Evolutionary conservation across 176 grass and related monocot genomes (phyloP).

Genomic region (Rhipidocladum racemiflorum): DNA sequence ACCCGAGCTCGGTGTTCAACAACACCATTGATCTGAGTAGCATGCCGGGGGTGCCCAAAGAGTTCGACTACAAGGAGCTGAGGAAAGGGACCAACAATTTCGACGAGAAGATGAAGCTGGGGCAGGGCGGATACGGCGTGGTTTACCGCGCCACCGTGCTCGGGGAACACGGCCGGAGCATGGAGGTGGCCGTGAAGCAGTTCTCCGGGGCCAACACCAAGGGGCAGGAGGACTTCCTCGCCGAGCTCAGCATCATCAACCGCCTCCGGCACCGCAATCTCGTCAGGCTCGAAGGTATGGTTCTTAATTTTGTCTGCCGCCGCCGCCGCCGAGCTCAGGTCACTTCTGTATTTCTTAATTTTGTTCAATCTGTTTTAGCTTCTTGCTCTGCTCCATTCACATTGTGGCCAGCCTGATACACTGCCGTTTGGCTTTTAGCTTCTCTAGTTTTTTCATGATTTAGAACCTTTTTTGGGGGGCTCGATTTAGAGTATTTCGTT

Average conservation of each 20-base stretch:
- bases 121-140: constrained; percentile 81
- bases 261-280: constrained; percentile 82
- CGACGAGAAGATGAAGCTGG: constrained; percentile 82
- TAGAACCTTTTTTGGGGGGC: neutral
- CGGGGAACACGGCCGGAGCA: constrained; percentile 45
- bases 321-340: too few species aligned
- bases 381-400: neutral
- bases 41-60: constrained; percentile 68
- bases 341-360: neutral
- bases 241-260: constrained; percentile 90
- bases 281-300: constrained; percentile 74
- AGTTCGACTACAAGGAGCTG: constrained; percentile 77
- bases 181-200: constrained; percentile 77
- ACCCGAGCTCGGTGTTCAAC: constrained; percentile 38
- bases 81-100: constrained; percentile 74
- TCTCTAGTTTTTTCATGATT: neutral
- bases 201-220: constrained; percentile 77
- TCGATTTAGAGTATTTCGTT: neutral
- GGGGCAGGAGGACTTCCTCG: constrained; percentile 86
- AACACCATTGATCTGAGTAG: constrained; percentile 44
- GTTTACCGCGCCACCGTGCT: constrained; percentile 69
- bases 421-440: neutral
- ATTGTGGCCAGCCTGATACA: neutral
- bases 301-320: too few species aligned
- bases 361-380: neutral